A percentile compares a stretch with the other conserved stretches of the same genome.
Evolutionary conservation across 768 basidiomycete genomes (phyloP).

Genomic region (Paxillus involutus): DNA sequence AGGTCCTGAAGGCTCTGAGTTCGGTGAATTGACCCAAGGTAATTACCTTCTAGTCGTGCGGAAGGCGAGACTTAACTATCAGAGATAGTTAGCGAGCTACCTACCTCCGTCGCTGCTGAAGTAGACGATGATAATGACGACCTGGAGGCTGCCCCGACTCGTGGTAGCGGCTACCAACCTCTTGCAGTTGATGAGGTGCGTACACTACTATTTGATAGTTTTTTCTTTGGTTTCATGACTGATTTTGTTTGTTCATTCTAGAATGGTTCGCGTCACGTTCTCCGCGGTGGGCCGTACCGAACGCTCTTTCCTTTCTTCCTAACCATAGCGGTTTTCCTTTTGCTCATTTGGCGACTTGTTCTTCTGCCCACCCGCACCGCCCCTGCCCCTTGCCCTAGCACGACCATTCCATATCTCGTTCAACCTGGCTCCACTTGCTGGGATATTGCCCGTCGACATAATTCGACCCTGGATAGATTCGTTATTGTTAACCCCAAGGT

Average conservation of each 20-base stretch:
- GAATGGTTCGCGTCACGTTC: conserved; percentile 28
- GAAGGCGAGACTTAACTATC: neutral
- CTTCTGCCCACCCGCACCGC: conserved; percentile 33
- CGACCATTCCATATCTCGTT: conserved; percentile 44
- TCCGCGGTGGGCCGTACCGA: conserved; percentile 50
- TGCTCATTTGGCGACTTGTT: conserved; percentile 64
- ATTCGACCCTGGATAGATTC: conserved; percentile 51
- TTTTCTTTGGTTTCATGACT: neutral
- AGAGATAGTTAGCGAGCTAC: conserved; percentile 29
- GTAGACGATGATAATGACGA: conserved; percentile 41
- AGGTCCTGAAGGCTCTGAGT: conserved; percentile 60
- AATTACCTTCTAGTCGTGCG: conserved; percentile 2
- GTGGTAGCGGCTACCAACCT: conserved; percentile 57
- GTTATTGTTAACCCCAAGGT: conserved; percentile 52
- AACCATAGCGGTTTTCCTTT: conserved; percentile 58
- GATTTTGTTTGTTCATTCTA: conserved; percentile 27
- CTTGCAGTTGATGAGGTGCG: conserved; percentile 51
- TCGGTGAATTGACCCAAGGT: conserved; percentile 50
- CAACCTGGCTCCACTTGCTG: conserved; percentile 66
- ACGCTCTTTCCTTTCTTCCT: conserved; percentile 74
- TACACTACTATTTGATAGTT: neutral
- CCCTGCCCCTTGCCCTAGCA: conserved; percentile 32
- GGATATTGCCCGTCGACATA: conserved; percentile 52
- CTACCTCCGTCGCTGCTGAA: conserved; percentile 25
- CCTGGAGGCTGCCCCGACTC: conserved; percentile 54